Evolutionary conservation across 2,329 filamentous ascomycete species (phyloP).

Genomic region (Pyricularia sp.): DNA sequence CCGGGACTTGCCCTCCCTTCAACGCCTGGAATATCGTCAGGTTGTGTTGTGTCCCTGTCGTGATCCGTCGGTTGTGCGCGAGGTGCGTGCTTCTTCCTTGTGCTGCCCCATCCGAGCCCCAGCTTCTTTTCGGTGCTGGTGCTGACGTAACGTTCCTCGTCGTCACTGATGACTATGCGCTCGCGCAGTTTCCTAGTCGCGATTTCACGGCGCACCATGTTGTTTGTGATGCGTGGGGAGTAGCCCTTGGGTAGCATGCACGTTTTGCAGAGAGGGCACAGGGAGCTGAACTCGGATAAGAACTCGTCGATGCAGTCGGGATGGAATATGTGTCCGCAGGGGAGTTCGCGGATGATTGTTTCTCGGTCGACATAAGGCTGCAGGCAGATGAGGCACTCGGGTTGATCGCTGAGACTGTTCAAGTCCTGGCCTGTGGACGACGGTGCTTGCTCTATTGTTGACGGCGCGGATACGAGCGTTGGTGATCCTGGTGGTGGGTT

Average conservation of each 20-base stretch:
- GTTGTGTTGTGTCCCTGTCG: background rate
- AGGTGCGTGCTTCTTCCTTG: background rate
- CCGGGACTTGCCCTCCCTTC: background rate
- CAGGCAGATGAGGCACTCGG: conserved; percentile 83
- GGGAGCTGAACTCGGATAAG: conserved; percentile 65
- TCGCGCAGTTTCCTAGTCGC: conserved; percentile 53
- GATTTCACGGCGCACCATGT: conserved; percentile 76
- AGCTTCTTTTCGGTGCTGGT: background rate
- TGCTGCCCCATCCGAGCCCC: background rate
- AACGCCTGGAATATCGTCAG: background rate
- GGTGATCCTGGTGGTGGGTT: background rate
- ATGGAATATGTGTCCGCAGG: conserved; percentile 90
- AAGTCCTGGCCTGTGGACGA: background rate
- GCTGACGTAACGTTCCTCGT: background rate
- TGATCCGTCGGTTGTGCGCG: background rate
- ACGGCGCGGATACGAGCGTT: background rate
- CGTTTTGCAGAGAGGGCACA: conserved; percentile 87
- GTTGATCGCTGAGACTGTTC: conserved; percentile 38
- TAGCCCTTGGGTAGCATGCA: conserved; percentile 64
- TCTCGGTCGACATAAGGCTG: conserved; percentile 63
- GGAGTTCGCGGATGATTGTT: conserved; percentile 72
- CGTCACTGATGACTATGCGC: conserved; percentile 28
- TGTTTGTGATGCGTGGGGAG: conserved; percentile 66
- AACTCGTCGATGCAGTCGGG: conserved; percentile 86
- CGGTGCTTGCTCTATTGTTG: background rate